Percentiles rank a stretch among this genome's conserved stretches.
These are phyloP conservation scores for Vitis hybrid DNA, from an alignment of 177 flowering plant species.

Conservation along the genomic window DNA sequence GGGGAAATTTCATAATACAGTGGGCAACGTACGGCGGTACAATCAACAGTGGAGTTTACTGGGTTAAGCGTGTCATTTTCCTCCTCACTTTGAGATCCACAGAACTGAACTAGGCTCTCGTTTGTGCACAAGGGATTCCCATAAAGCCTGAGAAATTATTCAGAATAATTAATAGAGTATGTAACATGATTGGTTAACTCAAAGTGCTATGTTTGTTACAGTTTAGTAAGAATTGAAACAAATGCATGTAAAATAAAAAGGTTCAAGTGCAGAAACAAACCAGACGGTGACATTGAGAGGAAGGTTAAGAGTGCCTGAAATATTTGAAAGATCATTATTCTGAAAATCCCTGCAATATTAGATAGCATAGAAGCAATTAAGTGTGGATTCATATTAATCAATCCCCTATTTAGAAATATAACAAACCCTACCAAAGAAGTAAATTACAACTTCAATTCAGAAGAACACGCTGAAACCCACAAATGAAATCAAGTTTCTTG, in stretches of 20 bases:
- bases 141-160: conserved; percentile 57
- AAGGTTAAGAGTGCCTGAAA: conserved; percentile 46
- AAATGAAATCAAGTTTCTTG: not conserved
- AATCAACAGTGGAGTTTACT: conserved; percentile 21
- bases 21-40: conserved; percentile 59
- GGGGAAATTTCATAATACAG: conserved; percentile 56
- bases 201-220: not conserved
- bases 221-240: too few relatives aligned
- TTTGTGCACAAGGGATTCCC: conserved; percentile 74
- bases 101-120: conserved; percentile 39
- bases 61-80: conserved; percentile 9
- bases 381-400: not conserved
- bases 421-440: not conserved
- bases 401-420: not conserved
- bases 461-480: too few relatives aligned
- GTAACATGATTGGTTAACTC: not conserved
- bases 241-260: conserved; percentile 2
- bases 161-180: not conserved
- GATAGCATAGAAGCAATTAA: not conserved
- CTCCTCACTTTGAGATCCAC: conserved; percentile 36
- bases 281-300: conserved; percentile 75
- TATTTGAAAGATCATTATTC: conserved; percentile 59
- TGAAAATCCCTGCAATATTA: conserved; percentile 64
- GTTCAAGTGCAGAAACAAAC: conserved; percentile 38
- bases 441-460: not conserved